These are phyloP conservation scores for Ceratopteris richardii DNA, from an alignment of 75 land plant species.

Conservation along the genomic window DNA sequence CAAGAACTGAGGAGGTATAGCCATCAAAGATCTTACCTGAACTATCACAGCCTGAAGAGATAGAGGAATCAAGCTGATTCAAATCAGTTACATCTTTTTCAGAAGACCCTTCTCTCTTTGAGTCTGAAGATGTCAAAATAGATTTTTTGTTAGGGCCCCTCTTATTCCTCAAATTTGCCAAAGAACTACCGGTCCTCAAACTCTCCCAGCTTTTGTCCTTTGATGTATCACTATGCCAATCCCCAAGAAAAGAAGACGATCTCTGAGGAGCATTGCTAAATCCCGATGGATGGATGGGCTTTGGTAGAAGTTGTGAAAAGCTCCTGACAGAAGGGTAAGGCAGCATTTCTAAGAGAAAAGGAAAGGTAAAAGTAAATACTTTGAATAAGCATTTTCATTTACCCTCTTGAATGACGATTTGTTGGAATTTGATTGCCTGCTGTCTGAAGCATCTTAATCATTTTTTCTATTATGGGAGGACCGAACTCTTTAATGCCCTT, in stretches of 20 bases:
- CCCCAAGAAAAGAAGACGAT: constrained; percentile 4
- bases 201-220: background rate
- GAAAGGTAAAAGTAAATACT: background rate
- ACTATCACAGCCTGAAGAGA: background rate
- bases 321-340: background rate
- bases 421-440: constrained; percentile 40
- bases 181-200: background rate
- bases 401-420: constrained; percentile 41
- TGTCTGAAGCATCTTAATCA: constrained; percentile 60
- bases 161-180: background rate
- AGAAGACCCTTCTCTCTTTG: background rate
- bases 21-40: constrained; percentile 5
- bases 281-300: constrained; percentile 10
- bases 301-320: constrained; percentile 12
- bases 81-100: background rate
- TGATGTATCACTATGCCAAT: constrained; percentile 3
- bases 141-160: background rate
- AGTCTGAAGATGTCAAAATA: background rate
- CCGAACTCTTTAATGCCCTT: constrained; percentile 69
- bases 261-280: background rate
- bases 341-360: background rate
- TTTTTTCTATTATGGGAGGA: constrained; percentile 48
- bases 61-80: background rate
- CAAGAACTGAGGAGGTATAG: background rate
- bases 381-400: constrained; percentile 2